A percentile compares a stretch with the other conserved stretches of the same genome.
phyloP scores from a whole-genome alignment of 2,329 filamentous ascomycete genomes.

The Beauveria pseudobassiana region DNA sequence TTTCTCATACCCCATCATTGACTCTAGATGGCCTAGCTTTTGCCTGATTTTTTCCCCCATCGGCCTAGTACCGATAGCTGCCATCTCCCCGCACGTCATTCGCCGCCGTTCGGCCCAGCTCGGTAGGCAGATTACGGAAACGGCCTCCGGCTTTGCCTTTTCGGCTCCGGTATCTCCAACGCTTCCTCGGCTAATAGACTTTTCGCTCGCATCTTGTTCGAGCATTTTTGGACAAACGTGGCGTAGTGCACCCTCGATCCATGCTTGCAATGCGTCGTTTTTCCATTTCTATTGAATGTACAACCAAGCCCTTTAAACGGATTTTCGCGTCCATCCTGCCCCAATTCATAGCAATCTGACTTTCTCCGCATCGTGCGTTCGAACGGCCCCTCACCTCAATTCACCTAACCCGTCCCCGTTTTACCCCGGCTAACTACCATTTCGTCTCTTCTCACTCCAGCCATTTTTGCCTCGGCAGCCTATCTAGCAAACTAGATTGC shows the following conservation, averaged over 20 bases:
- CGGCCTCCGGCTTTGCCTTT: slow-evolving; percentile 1
- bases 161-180: slow-evolving; percentile 6
- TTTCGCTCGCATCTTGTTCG: neutral
- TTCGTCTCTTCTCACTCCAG: neutral
- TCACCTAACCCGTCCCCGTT: slow-evolving; percentile 10
- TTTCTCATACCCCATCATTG: neutral
- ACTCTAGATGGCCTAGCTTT: too few species aligned
- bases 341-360: neutral
- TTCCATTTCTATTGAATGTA: neutral
- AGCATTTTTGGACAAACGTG: neutral
- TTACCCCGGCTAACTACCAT: slow-evolving; percentile 7
- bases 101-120: neutral
- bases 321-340: neutral
- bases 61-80: neutral
- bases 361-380: neutral
- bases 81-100: neutral
- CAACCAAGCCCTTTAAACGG: neutral
- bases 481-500: neutral
- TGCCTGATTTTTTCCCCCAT: neutral
- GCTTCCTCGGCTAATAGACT: slow-evolving; percentile 10
- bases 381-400: slow-evolving; percentile 2
- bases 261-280: neutral
- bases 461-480: slow-evolving; percentile 5
- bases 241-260: neutral
- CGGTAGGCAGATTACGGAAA: neutral